phyloP scores from a whole-genome alignment of 2,329 filamentous ascomycete species.

The Cladosporium velox region DNA sequence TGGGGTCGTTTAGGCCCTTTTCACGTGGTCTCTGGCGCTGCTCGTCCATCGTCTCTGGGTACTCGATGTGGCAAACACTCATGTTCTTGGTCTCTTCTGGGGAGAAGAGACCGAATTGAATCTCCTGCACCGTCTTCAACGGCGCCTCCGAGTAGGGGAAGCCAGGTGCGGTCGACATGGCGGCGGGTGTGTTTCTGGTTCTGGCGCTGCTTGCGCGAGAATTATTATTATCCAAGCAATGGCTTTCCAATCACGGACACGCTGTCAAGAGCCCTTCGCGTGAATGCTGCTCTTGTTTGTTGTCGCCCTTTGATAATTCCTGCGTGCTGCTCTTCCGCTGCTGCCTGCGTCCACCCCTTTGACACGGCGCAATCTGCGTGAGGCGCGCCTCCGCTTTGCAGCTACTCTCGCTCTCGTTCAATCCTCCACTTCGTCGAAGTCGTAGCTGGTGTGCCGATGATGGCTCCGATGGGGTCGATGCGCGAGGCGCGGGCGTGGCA shows the following conservation, averaged over 20 bases:
- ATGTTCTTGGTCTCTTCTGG: slow-evolving; percentile 99
- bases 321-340: slow-evolving; percentile 20
- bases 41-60: slow-evolving; percentile 99
- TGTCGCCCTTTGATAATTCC: neutral
- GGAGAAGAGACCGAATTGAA: slow-evolving; percentile 96
- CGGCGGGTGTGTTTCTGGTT: slow-evolving; percentile 45
- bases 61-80: slow-evolving; percentile 94
- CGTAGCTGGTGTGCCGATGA: slow-evolving; percentile 22
- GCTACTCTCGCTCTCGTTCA: slow-evolving; percentile 22
- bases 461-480: slow-evolving; percentile 30
- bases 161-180: slow-evolving; percentile 84
- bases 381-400: slow-evolving; percentile 34
- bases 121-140: slow-evolving; percentile 96
- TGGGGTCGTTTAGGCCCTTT: slow-evolving; percentile 90
- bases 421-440: slow-evolving; percentile 24
- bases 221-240: slow-evolving; percentile 17
- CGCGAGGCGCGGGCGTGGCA: slow-evolving; percentile 31
- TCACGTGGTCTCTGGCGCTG: slow-evolving; percentile 86
- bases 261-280: neutral
- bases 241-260: neutral
- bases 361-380: slow-evolving; percentile 34
- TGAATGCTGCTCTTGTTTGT: neutral
- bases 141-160: slow-evolving; percentile 92
- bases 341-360: slow-evolving; percentile 33
- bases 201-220: slow-evolving; percentile 13